These are phyloP conservation scores for Fusarium oligoseptatum DNA, from an alignment of 2,329 filamentous ascomycete genomes.

Conservation along the genomic window DNA sequence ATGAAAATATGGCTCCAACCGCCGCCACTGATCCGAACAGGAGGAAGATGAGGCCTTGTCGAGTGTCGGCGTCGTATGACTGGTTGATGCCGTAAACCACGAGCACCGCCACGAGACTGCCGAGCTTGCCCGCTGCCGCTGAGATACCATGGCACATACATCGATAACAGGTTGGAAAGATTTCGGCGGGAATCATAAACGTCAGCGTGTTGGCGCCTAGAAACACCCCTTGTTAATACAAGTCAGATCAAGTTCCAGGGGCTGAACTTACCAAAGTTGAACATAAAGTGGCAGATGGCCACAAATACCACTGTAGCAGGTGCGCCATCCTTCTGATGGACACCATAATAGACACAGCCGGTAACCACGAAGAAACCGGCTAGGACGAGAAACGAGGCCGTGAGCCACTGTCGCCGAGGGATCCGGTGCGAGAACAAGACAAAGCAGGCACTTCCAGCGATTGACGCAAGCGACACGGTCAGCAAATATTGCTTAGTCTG, in stretches of 20 bases:
- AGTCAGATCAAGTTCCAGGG: neutral
- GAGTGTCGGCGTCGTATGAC: slow-evolving; percentile 56
- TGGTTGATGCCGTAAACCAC: slow-evolving; percentile 65
- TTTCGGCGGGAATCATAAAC: slow-evolving; percentile 74
- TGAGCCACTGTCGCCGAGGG: slow-evolving; percentile 64
- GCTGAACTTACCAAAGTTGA: slow-evolving; percentile 63
- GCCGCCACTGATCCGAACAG: slow-evolving; percentile 65
- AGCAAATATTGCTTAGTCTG: slow-evolving; percentile 67
- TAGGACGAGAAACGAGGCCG: slow-evolving; percentile 61
- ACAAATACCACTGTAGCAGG: slow-evolving; percentile 64
- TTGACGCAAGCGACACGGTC: slow-evolving; percentile 65
- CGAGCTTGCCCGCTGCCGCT: slow-evolving; percentile 70
- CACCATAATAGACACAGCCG: slow-evolving; percentile 64
- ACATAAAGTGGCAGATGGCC: slow-evolving; percentile 66
- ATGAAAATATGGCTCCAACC: slow-evolving; percentile 63
- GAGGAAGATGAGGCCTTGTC: slow-evolving; percentile 64
- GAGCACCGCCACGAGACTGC: slow-evolving; percentile 65
- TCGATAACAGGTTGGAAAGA: slow-evolving; percentile 74
- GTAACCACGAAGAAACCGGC: slow-evolving; percentile 63
- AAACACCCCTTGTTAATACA: neutral
- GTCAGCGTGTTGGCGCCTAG: slow-evolving; percentile 71
- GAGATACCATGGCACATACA: slow-evolving; percentile 74
- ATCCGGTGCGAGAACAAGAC: slow-evolving; percentile 62
- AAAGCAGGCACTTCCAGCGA: slow-evolving; percentile 64
- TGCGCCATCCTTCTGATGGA: slow-evolving; percentile 56